Conservation (phyloP, 495 filamentous ascomycete genomes). For the Filosporella fistucella region DNA sequence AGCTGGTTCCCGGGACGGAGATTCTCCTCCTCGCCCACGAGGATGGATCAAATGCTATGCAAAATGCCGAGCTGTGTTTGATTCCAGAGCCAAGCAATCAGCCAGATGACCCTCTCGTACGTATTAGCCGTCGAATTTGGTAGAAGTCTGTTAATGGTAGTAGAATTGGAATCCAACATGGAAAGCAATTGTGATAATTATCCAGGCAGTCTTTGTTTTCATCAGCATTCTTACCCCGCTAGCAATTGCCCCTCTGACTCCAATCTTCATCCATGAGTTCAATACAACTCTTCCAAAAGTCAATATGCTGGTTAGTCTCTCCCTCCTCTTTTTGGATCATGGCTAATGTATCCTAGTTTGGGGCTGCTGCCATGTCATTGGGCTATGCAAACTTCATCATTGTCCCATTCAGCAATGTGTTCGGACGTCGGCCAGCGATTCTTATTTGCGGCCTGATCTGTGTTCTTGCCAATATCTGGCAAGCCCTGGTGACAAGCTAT, state of each 20-base stretch:
- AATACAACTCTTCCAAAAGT: slow-evolving; percentile 12
- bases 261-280: slow-evolving; percentile 18
- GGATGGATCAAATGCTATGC: too few species aligned
- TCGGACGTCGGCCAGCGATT: slow-evolving; percentile 52
- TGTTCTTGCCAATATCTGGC: slow-evolving; percentile 54
- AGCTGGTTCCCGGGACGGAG: slow-evolving; percentile 46
- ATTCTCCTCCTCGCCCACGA: slow-evolving; percentile 51
- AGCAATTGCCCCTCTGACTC: slow-evolving; percentile 16
- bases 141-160: slow-evolving; percentile 39
- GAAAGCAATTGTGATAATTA: slow-evolving; percentile 14
- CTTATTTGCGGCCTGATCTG: slow-evolving; percentile 50
- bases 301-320: slow-evolving; percentile 11
- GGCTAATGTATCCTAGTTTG: slow-evolving; percentile 21
- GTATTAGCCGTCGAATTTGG: slow-evolving; percentile 51
- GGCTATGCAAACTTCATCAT: slow-evolving; percentile 61
- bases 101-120: slow-evolving; percentile 49
- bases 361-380: slow-evolving; percentile 53
- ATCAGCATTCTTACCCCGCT: slow-evolving; percentile 11
- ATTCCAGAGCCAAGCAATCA: slow-evolving; percentile 45
- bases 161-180: slow-evolving; percentile 27
- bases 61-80: slow-evolving; percentile 52
- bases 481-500: slow-evolving; percentile 49
- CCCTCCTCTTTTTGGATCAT: not conserved
- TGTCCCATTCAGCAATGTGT: slow-evolving; percentile 53
- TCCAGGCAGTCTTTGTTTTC: slow-evolving; percentile 14